Evolutionary conservation across 2,329 filamentous ascomycete species (phyloP), one percentile per base, ranked within the genome.

Genomic region (Venturia nashicola): DNA sequence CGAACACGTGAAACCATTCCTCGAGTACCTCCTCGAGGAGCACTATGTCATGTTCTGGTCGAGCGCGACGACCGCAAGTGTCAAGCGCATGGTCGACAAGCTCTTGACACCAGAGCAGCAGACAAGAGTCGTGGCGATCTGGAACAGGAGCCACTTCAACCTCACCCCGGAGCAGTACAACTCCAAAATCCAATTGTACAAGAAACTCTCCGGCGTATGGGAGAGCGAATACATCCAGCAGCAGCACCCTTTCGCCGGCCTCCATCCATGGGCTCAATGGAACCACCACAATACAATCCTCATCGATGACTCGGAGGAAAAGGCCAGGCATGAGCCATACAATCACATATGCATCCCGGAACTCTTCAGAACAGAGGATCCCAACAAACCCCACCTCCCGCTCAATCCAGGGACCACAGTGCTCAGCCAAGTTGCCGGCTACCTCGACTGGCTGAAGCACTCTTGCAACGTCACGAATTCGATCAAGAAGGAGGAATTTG

Each of bases 11-110:
- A 44, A 34, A 16, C 18, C 14, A 16, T 64, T 64, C 42, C 54
- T 64, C 36, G 27, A 36, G 11, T 27, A 42, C 23, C 36, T 64
- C 42, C 39, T 64, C 62, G n/a, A 59, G 2, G 20, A 39, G 14
- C 39, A 44, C 42, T 40, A 40, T 14, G 62, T 64, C 54, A 64
- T 64, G 62, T 20, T 61, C 55, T 64, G 62, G 62, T 57, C 62
- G 5, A 36, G 36, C 11, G 62, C 55, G n/a, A 9, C 16, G 40
- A 14, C 36, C 18, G 8, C 39, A 16, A 64, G 61, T 32, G 55
- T 57, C 9, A 2, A 44, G 18, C 20, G 18, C 36, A 61, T 64
- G 40, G 11, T 61, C 27, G 12, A 48, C 18, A 8, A 32, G 36
- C 23, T 61, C 20, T 54, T 64, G 14, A 63, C 46, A 32, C 7